phyloP scores from a whole-genome alignment of 495 filamentous ascomycete genomes.

The Daldinia childiae region DNA sequence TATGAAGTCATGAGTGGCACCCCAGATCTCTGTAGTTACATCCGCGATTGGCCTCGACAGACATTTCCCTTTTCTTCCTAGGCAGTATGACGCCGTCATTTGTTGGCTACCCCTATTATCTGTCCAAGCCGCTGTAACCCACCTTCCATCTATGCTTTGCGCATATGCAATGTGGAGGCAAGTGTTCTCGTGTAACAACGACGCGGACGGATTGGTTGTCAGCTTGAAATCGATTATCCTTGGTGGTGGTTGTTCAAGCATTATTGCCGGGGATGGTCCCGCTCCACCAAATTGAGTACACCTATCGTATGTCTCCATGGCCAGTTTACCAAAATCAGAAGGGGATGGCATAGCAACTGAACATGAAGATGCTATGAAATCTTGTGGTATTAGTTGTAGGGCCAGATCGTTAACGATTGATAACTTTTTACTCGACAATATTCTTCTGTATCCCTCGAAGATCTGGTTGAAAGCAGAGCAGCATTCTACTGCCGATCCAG shows the following conservation, averaged over 20 bases:
- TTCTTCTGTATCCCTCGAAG: constrained; percentile 71
- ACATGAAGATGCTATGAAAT: constrained; percentile 71
- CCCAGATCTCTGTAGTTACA: constrained; percentile 83
- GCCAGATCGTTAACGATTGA: constrained; percentile 72
- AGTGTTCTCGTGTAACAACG: constrained; percentile 82
- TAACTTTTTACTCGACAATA: constrained; percentile 62
- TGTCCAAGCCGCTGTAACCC: constrained; percentile 93
- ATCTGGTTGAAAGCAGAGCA: constrained; percentile 82
- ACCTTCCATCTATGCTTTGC: constrained; percentile 80
- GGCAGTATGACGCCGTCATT: constrained; percentile 79
- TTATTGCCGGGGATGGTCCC: constrained; percentile 69
- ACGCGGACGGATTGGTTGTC: constrained; percentile 68
- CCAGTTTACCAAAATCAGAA: constrained; percentile 71
- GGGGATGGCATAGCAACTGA: constrained; percentile 73
- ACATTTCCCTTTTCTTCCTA: constrained; percentile 69
- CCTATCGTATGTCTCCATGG: constrained; percentile 87
- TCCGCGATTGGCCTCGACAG: constrained; percentile 67
- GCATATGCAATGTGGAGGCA: constrained; percentile 90
- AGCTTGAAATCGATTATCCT: constrained; percentile 83
- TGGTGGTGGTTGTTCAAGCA: constrained; percentile 77
- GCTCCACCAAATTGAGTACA: constrained; percentile 67
- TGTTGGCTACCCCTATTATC: constrained; percentile 83
- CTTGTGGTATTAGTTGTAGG: constrained; percentile 82
- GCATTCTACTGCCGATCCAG: constrained; percentile 74
- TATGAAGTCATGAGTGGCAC: constrained; percentile 80